Evolutionary conservation across 371 early-diverging fungal genomes (phyloP), one percentile per base, ranked within the genome.

Genomic region (Mucor irregularis): DNA sequence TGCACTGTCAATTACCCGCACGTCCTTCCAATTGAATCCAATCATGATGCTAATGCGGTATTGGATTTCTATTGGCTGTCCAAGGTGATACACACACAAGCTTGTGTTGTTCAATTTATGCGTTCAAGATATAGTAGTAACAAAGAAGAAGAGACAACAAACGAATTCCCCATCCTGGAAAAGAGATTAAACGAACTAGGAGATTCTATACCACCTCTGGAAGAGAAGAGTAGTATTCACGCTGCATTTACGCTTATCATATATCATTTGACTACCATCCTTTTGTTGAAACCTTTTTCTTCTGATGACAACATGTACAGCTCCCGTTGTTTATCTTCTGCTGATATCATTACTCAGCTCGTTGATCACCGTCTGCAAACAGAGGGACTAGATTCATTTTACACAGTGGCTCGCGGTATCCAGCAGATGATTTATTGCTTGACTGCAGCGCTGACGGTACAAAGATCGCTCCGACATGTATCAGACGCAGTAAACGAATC

Each of bases 361-460:
- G 56, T 54, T 5, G 67, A 66, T 8, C 55, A 53, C 19, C 22
- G 64, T 5, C n/a, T 74, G 6, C 49, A 58, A 22, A 46, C 37
- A 10, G 50, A 47, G 19, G 71, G 73, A 4, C 9, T 43, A 0
- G 67, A 61, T 22, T 33, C 58, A 13, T 49, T 76, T 19, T 61
- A 62, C 33, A 61, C 60, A 16, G 34, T 62, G 3, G 34, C 64
- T 2, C 66, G 73, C 16, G 71, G 76, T 4, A 45, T 64, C 7
- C 76, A 76, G 10, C 69, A 76, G 42, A 62, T 68, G 1, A 62
- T 76, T 28, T 69, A 76, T 45, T 76, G 64, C 24, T 35, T 76
- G 4, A 53, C 76, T n/a, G 67, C 64, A 3, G 71, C 76, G 3
- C 49, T 68, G n/a, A 76, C 76, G 0, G 49, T 75, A 2, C 63